Conservation (phyloP, 164 flowering plant genomes). For the Santalum album region DNA sequence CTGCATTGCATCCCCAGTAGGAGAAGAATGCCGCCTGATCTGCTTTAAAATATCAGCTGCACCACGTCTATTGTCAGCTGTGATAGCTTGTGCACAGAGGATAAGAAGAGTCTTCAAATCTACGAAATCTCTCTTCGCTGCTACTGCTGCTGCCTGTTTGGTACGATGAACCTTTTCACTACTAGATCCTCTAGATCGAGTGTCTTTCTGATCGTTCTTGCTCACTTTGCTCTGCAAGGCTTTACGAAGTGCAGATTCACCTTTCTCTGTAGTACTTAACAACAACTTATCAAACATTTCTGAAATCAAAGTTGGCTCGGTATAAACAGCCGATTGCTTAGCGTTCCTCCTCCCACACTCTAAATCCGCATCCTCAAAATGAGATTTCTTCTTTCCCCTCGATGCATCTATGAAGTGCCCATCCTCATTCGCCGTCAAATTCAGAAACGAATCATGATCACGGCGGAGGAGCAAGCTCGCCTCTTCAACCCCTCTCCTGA, state of each 20-base stretch:
- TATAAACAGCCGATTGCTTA: neutral
- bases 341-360: neutral
- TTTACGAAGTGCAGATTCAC: neutral
- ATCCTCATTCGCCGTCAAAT: neutral
- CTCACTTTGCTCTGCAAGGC: neutral
- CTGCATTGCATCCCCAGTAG: neutral
- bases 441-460: neutral
- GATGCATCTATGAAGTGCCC: constrained; percentile 4
- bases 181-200: too few species aligned
- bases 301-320: constrained; percentile 6
- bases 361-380: neutral
- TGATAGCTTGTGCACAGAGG: neutral
- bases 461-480: neutral
- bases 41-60: neutral
- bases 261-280: neutral
- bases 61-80: neutral
- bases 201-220: constrained; percentile 2
- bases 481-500: neutral
- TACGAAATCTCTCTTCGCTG: constrained; percentile 13
- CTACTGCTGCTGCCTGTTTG: constrained; percentile 3
- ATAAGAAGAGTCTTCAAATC: constrained; percentile 15
- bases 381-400: neutral
- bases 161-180: constrained; percentile 9
- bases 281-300: neutral
- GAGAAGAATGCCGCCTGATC: neutral